Evolutionary conservation across 2,329 filamentous ascomycete genomes (phyloP).

Genomic region (Malbranchea zuffiana): DNA sequence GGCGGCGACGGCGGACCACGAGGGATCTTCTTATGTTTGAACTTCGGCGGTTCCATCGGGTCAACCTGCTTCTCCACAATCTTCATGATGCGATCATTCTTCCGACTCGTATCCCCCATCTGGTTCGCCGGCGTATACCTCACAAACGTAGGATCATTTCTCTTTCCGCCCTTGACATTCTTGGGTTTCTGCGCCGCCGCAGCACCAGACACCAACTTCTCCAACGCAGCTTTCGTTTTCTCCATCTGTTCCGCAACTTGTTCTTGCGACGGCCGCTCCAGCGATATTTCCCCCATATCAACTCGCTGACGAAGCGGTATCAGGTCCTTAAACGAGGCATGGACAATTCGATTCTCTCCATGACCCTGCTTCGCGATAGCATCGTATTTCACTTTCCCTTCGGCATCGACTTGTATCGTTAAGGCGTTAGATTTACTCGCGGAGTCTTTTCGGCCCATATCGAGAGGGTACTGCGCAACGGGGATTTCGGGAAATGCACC

Average conservation of each 20-base stretch:
- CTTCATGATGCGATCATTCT: slow-evolving; percentile 95
- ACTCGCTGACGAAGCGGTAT: slow-evolving; percentile 89
- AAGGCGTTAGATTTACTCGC: slow-evolving; percentile 69
- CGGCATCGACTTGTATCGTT: slow-evolving; percentile 78
- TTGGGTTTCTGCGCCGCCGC: slow-evolving; percentile 92
- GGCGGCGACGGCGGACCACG: slow-evolving; percentile 85
- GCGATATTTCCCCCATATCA: slow-evolving; percentile 79
- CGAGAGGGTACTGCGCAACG: slow-evolving; percentile 87
- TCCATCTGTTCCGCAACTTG: slow-evolving; percentile 75
- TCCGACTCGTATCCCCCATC: slow-evolving; percentile 78
- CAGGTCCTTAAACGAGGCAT: slow-evolving; percentile 91
- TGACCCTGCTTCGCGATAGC: slow-evolving; percentile 88
- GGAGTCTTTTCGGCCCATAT: slow-evolving; percentile 75
- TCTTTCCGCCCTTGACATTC: slow-evolving; percentile 70
- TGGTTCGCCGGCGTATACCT: slow-evolving; percentile 92
- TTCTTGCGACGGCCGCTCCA: slow-evolving; percentile 74
- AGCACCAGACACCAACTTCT: slow-evolving; percentile 69
- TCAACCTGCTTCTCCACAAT: slow-evolving; percentile 90
- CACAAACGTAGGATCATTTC: slow-evolving; percentile 83
- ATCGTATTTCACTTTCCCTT: slow-evolving; percentile 93
- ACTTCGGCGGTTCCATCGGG: slow-evolving; percentile 94
- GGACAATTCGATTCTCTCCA: slow-evolving; percentile 69
- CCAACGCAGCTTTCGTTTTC: slow-evolving; percentile 76
- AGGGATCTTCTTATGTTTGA: slow-evolving; percentile 98
- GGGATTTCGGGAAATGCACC: slow-evolving; percentile 91